Percentiles rank a stretch among this genome's conserved stretches.
phyloP scores from a whole-genome alignment of 2,329 filamentous ascomycete species.

The Drechslera avenae region DNA sequence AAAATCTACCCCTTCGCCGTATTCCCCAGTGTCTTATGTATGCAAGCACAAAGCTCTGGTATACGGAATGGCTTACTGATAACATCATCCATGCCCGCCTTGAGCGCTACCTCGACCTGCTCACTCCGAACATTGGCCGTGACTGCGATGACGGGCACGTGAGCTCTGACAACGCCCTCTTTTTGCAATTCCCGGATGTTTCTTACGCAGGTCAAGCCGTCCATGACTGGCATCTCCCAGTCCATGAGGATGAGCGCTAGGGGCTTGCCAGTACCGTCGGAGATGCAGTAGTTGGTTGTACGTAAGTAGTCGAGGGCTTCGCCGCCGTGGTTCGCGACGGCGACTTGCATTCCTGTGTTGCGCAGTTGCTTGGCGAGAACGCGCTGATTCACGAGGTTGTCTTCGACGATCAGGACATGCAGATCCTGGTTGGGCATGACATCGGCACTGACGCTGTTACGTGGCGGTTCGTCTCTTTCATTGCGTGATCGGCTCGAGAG shows the following conservation, averaged over 20 bases:
- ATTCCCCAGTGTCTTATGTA: slow-evolving; percentile 22
- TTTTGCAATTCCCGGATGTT: slow-evolving; percentile 35
- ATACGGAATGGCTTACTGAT: slow-evolving; percentile 75
- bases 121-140: slow-evolving; percentile 44
- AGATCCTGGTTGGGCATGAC: slow-evolving; percentile 16
- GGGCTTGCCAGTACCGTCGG: slow-evolving; percentile 12
- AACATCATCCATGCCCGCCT: slow-evolving; percentile 54
- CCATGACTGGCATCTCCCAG: slow-evolving; percentile 44
- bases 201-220: slow-evolving; percentile 34
- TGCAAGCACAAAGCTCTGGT: slow-evolving; percentile 30
- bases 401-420: slow-evolving; percentile 43
- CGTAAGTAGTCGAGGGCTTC: slow-evolving; percentile 47
- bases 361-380: slow-evolving; percentile 49
- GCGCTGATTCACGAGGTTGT: slow-evolving; percentile 51
- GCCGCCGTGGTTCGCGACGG: slow-evolving; percentile 47
- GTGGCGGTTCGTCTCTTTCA: background rate
- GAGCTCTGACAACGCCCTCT: slow-evolving; percentile 22
- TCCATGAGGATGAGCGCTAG: slow-evolving; percentile 40
- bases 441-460: background rate
- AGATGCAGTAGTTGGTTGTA: slow-evolving; percentile 29
- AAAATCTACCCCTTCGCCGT: background rate
- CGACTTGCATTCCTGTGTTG: slow-evolving; percentile 44
- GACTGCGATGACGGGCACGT: slow-evolving; percentile 41
- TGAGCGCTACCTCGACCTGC: slow-evolving; percentile 37
- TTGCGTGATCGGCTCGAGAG: slow-evolving; percentile 14